Conservation (phyloP, 208 protist species). For the Leishmania arabica region DNA sequence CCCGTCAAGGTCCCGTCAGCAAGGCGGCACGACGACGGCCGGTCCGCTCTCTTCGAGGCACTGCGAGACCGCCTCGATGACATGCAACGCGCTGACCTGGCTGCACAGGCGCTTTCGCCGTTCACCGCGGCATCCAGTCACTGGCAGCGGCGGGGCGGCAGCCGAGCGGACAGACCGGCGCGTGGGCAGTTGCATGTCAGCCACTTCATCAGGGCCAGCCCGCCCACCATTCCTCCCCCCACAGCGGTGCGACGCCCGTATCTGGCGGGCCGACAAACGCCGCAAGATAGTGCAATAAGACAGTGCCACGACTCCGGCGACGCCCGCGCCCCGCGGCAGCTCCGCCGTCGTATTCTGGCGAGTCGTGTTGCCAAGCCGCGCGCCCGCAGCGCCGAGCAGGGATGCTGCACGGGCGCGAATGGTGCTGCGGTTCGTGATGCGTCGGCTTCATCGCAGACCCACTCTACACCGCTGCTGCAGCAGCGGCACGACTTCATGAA, state of each 20-base stretch:
- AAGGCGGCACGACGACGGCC: conserved; percentile 6
- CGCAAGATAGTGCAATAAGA: neutral
- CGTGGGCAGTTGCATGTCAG: neutral
- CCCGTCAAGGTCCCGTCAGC: neutral
- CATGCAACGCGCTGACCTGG: conserved; percentile 14
- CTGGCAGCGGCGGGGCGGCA: neutral
- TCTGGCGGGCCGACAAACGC: neutral
- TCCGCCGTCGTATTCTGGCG: conserved; percentile 16
- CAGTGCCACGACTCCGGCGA: neutral
- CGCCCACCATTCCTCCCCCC: neutral
- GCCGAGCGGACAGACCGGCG: neutral
- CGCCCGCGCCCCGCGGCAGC: conserved; percentile 8
- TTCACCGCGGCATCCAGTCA: neutral
- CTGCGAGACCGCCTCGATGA: conserved; percentile 1
- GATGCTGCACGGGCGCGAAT: neutral
- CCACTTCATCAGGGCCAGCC: neutral
- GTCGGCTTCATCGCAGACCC: neutral
- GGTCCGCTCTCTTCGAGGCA: conserved; percentile 2
- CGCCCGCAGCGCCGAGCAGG: neutral
- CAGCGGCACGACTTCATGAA: conserved; percentile 15
- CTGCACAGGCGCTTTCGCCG: conserved; percentile 4
- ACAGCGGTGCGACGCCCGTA: neutral
- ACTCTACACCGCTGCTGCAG: neutral
- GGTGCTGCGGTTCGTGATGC: neutral
- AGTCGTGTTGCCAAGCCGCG: conserved; percentile 9